Percentiles rank a stretch among this genome's conserved stretches.
Evolutionary conservation across 306 rosid species (phyloP).

Genomic region (Arachis stenosperma): DNA sequence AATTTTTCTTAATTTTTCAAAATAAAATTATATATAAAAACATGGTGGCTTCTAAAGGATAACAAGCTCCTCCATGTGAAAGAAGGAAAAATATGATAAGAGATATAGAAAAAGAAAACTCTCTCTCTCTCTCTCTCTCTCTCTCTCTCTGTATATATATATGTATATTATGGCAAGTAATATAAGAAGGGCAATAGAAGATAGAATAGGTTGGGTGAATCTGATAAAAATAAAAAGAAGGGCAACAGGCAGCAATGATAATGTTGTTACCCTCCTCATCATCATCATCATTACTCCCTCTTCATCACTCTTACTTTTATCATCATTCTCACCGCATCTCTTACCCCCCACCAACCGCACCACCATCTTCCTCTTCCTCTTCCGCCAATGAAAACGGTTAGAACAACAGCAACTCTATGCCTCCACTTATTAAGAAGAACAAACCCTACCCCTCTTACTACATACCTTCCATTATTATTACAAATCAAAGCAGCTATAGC

Average conservation of each 20-base stretch:
- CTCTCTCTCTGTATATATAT: background rate
- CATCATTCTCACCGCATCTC: constrained; percentile 59
- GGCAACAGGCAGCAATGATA: constrained; percentile 57
- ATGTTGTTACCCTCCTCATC: constrained; percentile 57
- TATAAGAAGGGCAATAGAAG: too few species aligned
- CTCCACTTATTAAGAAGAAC: constrained; percentile 70
- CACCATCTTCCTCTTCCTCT: constrained; percentile 40
- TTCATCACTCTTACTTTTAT: constrained; percentile 65
- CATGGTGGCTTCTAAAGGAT: constrained; percentile 49
- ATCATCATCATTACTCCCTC: constrained; percentile 40
- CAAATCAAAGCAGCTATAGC: too few species aligned
- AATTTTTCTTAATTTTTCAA: too few species aligned
- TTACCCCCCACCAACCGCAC: constrained; percentile 59
- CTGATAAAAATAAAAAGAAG: too few species aligned
- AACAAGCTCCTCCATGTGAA: constrained; percentile 42
- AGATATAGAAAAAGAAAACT: background rate
- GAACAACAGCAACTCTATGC: constrained; percentile 52
- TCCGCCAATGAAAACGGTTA: constrained; percentile 47
- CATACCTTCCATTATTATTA: too few species aligned
- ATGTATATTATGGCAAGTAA: too few species aligned
- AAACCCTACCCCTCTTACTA: constrained; percentile 55
- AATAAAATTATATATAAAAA: background rate
- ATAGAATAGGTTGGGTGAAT: too few species aligned
- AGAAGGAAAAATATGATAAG: constrained; percentile 16
- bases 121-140: constrained; percentile 31